These are phyloP conservation scores for Aspergillus nidulans DNA, from an alignment of 495 filamentous ascomycete species.

Conservation along the genomic window DNA sequence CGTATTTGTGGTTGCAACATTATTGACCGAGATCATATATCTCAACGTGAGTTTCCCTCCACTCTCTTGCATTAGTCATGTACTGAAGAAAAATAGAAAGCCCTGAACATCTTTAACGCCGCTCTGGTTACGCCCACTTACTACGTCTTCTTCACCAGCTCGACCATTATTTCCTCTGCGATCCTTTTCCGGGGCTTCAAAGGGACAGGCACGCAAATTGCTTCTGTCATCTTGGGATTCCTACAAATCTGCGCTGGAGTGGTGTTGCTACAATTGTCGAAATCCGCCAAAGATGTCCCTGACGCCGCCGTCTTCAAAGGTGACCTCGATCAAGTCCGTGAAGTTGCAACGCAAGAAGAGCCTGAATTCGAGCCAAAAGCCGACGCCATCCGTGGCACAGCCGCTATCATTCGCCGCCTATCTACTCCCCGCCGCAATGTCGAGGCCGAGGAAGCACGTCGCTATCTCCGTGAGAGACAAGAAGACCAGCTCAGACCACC, in stretches of 20 bases:
- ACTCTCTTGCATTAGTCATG: neutral
- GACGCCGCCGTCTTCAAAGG: slow-evolving; percentile 90
- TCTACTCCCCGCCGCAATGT: slow-evolving; percentile 71
- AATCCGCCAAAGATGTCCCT: slow-evolving; percentile 94
- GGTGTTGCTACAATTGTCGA: slow-evolving; percentile 95
- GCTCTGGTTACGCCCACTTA: slow-evolving; percentile 97
- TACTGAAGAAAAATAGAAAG: slow-evolving; percentile 69
- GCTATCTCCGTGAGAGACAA: slow-evolving; percentile 71
- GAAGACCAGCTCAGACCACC: slow-evolving; percentile 69
- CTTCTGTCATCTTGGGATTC: slow-evolving; percentile 91
- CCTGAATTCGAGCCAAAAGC: slow-evolving; percentile 94
- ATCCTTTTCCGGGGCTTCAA: slow-evolving; percentile 95
- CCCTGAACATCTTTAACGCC: slow-evolving; percentile 94
- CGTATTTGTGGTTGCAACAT: slow-evolving; percentile 81
- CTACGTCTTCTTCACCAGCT: slow-evolving; percentile 95
- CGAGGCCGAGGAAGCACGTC: slow-evolving; percentile 75
- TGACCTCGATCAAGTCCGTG: slow-evolving; percentile 90
- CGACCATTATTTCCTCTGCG: slow-evolving; percentile 89
- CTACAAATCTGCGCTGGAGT: slow-evolving; percentile 92
- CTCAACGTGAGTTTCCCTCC: slow-evolving; percentile 68
- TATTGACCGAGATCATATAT: slow-evolving; percentile 90
- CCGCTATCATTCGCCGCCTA: slow-evolving; percentile 81
- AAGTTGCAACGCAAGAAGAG: slow-evolving; percentile 89
- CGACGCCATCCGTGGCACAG: slow-evolving; percentile 89
- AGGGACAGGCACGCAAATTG: slow-evolving; percentile 71